Evolutionary conservation across 805 yeast species (phyloP), one percentile per base, ranked within the genome.

Genomic region (Yarrowia divulgata): DNA sequence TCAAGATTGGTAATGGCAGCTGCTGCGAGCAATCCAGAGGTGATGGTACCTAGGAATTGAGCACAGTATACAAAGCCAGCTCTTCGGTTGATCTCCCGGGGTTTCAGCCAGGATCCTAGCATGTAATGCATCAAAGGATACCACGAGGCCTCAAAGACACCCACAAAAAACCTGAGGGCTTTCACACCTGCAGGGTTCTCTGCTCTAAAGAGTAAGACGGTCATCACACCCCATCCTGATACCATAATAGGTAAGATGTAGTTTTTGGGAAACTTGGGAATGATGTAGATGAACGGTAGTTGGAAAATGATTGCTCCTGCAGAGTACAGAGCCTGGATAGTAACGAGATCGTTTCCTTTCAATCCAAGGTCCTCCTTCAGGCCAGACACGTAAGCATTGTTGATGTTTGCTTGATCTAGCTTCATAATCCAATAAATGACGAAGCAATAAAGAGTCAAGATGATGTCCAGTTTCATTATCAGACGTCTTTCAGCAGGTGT

Each of bases 241-340:
- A 42, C 46, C 46, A 42, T 42, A 1, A 42, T 42, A 8, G 46
- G 46, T 19, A 42, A 42, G 46, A 42, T 42, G 46, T 42, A 42
- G 19, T 42, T 42, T 42, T 42, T 42, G 46, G 46, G 46, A 42
- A 42, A 42, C 46, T 42, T 42, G 46, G 46, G 46, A 42, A 42
- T 42, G 19, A 42, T 42, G 46, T 42, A 42, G 19, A 42, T 42
- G 46, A 42, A 42, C 12, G 46, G 46, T 9, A 42, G 46, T 19
- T 42, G 46, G 12, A 42, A 42, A 8, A 42, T 42, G 46, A 42
- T 42, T 4, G 46, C 46, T n/a, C 46, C 46, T 6, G 46, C 46
- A n/a, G 46, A 42, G 10, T 42, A 42, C 18, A 42, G 46, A 9
- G 46, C 46, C 46, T 42, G 46, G 19, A 14, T 42, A 8, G 46